These are phyloP conservation scores for Pelargonium fulgidum DNA, from an alignment of 441 rosid species.

Conservation along the genomic window DNA sequence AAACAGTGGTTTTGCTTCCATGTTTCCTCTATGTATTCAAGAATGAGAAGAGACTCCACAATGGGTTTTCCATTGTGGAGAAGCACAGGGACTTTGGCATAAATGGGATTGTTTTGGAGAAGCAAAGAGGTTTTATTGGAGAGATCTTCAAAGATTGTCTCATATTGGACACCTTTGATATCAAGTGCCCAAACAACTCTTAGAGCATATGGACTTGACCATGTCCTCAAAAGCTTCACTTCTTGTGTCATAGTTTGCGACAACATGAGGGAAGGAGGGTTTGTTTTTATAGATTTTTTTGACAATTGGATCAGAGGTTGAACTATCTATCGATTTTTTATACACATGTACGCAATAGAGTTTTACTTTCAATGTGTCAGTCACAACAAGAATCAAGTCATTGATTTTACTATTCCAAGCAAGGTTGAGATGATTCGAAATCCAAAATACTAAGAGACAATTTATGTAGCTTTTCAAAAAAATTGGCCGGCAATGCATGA, in stretches of 20 bases:
- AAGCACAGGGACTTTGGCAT: not conserved
- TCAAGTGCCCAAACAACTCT: not conserved
- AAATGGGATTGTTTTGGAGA: not conserved
- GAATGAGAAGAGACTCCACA: not conserved
- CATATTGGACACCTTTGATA: not conserved
- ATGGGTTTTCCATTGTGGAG: not conserved
- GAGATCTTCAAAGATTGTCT: not conserved
- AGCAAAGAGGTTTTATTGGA: not conserved
- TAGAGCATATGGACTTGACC: not conserved
- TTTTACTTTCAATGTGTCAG: no score
- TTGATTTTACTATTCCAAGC: no score
- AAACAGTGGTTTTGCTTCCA: not conserved
- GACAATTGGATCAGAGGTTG: no score
- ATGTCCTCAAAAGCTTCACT: slow-evolving; percentile 1
- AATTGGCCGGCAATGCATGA: no score
- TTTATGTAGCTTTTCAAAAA: no score
- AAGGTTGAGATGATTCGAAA: no score
- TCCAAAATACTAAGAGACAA: no score
- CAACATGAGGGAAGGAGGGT: no score
- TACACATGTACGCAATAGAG: no score
- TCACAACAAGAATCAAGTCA: no score
- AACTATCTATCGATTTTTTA: no score
- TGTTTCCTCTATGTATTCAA: not conserved
- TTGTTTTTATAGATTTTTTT: no score
- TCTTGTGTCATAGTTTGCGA: not conserved